Evolutionary conservation across 805 yeast genomes (phyloP).

Genomic region (Lipomyces anomalus): DNA sequence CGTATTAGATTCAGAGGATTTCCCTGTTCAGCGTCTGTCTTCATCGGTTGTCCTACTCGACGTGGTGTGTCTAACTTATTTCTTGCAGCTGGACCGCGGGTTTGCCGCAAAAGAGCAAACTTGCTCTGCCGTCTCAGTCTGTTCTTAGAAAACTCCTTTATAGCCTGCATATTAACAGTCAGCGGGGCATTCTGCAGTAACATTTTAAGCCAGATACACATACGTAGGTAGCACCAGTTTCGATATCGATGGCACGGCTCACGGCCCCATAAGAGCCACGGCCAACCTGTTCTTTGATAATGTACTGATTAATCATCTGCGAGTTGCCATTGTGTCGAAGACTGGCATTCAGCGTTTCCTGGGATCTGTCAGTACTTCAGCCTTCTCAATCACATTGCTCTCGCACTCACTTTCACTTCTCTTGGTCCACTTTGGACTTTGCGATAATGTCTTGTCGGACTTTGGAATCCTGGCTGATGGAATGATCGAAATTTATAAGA

Average conservation of each 20-base stretch:
- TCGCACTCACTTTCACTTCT: conserved; percentile 9
- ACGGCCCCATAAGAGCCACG: conserved; percentile 90
- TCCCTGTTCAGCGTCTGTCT: conserved; percentile 6
- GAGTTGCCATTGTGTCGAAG: conserved; percentile 10
- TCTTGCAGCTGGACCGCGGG: no score
- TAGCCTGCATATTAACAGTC: conserved; percentile 31
- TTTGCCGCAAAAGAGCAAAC: conserved; percentile 27
- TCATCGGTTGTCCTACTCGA: no score
- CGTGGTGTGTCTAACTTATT: no score
- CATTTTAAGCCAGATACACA: conserved; percentile 2
- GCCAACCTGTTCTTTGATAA: conserved; percentile 69
- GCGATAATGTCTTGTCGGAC: conserved; percentile 21
- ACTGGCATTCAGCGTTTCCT: conserved; percentile 26
- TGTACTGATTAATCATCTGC: conserved; percentile 44
- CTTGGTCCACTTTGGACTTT: conserved; percentile 11
- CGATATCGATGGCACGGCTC: conserved; percentile 67
- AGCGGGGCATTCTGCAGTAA: no score
- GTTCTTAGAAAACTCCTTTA: conserved; percentile 38
- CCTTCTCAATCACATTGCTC: neutral
- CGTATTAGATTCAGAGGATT: conserved; percentile 35
- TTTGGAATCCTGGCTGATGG: conserved; percentile 8
- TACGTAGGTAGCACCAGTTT: conserved; percentile 48
- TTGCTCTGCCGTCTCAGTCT: conserved; percentile 34
- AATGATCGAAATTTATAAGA: no score
- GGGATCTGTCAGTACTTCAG: neutral